phyloP scores from a whole-genome alignment of 176 grass and related monocot genomes.

The Metroxylon sagu region DNA sequence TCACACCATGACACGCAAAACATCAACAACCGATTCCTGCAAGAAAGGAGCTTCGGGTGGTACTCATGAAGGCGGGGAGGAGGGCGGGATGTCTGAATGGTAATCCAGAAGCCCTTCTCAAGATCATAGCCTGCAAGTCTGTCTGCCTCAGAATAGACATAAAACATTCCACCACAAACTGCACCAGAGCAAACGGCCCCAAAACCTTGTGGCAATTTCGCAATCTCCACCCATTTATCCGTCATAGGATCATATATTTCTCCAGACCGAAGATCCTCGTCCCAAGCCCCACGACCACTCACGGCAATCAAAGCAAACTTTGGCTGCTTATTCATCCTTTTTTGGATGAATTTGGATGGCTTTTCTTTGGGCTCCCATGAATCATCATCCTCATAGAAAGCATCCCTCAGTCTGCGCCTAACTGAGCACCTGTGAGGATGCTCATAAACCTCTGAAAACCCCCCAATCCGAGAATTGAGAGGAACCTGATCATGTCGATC shows the following conservation, averaged over 20 bases:
- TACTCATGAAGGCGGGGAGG: constrained; percentile 65
- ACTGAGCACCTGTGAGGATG: constrained; percentile 60
- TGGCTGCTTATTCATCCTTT: not conserved
- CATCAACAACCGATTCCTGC: constrained; percentile 55
- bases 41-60: constrained; percentile 57
- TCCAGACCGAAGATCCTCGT: constrained; percentile 67
- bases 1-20: constrained; percentile 81
- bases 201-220: constrained; percentile 57
- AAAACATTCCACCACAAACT: constrained; percentile 51
- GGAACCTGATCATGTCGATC: constrained; percentile 12
- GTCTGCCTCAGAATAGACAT: constrained; percentile 78
- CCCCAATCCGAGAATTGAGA: constrained; percentile 38
- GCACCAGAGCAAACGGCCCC: constrained; percentile 58
- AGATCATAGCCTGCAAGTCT: constrained; percentile 80
- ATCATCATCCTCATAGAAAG: constrained; percentile 40
- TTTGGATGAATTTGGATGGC: constrained; percentile 1
- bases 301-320: constrained; percentile 59
- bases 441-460: constrained; percentile 62
- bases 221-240: constrained; percentile 64
- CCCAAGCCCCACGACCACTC: constrained; percentile 65
- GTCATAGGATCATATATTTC: constrained; percentile 63
- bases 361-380: not conserved
- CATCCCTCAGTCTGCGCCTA: constrained; percentile 48
- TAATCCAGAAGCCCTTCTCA: constrained; percentile 45
- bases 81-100: constrained; percentile 42